These are phyloP conservation scores for Oenanthe javanica DNA, from an alignment of 140 eudicot species.

Conservation along the genomic window DNA sequence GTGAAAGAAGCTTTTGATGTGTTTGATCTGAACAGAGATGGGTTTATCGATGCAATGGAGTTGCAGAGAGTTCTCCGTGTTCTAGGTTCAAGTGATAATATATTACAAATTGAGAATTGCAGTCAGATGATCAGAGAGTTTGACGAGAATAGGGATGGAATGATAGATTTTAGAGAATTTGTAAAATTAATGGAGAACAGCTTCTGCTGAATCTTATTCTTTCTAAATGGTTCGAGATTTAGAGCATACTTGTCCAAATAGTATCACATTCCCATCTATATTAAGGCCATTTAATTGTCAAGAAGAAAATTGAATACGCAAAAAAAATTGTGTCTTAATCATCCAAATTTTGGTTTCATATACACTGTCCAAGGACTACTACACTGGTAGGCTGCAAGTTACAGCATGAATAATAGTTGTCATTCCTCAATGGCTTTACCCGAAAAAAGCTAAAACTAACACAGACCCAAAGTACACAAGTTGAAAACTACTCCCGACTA, in stretches of 20 bases:
- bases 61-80: slow-evolving; percentile 48
- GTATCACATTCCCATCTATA: neutral
- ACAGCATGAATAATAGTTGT: neutral
- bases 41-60: slow-evolving; percentile 61
- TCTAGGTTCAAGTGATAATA: slow-evolving; percentile 48
- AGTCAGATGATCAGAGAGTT: slow-evolving; percentile 65
- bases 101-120: slow-evolving; percentile 41
- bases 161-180: slow-evolving; percentile 68
- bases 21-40: slow-evolving; percentile 62
- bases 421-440: too few species aligned
- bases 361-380: neutral
- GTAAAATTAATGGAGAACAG: slow-evolving; percentile 50
- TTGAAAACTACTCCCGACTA: too few species aligned
- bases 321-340: neutral
- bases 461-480: too few species aligned
- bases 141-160: slow-evolving; percentile 58
- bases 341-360: neutral
- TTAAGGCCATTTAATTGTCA: neutral
- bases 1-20: slow-evolving; percentile 64
- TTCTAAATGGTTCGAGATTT: neutral
- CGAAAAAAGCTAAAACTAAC: too few species aligned
- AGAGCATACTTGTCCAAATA: neutral
- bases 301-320: too few species aligned
- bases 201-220: slow-evolving; percentile 23
- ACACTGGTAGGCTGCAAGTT: neutral